Base-by-base conservation (phyloP, 2,329 filamentous ascomycete genomes). In the Colletotrichum kahawae region DNA sequence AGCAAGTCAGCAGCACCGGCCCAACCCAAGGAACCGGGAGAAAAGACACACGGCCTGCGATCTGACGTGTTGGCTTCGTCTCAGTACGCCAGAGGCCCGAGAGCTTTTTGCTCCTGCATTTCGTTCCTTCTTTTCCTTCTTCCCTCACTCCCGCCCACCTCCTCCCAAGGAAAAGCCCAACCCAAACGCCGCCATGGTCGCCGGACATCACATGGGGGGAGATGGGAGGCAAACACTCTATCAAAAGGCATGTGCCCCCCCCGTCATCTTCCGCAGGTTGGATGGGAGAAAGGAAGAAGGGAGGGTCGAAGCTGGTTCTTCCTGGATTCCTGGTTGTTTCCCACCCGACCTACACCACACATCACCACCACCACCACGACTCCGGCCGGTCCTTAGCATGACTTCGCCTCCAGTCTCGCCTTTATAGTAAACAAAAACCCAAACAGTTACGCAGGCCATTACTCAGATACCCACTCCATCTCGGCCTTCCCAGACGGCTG, bases 211-310 rank as follows among this genome's bases (percentile, higher is more conserved):
- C 69, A 73, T 63, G 69, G 73, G 29, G 64, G 69, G 54, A 27
- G 29, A 51, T n/a, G 43, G 43, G 43, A 51, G 43, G 43, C n/a
- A 51, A 51, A 51, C 43, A 51, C 43, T 73, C 65, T 68, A n/a
- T 75, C 69, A 75, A 75, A 75, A 75, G 60, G 73, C 29, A 70
- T 75, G 69, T 70, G 63, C 73, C 73, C 72, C 72, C 72, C 69
- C 73, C 69, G 14, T 59, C 66, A 60, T 57, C 54, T 51, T 54
- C 56, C 38, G 67, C 48, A 33, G 21, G 63, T 18, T 27, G 38
- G 18, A 48, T n/a, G 38, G 33, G 38, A 10, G 62, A 33, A 60
- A 24, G 43, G 43, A 51, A 51, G 43, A 51, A 51, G n/a, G 43
- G 43, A 51, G 43, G 43, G 71, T 54, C 33, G 56, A 71, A 72